Base-by-base conservation (phyloP, 2,329 filamentous ascomycete genomes). In the Aspergillus versicolor region DNA sequence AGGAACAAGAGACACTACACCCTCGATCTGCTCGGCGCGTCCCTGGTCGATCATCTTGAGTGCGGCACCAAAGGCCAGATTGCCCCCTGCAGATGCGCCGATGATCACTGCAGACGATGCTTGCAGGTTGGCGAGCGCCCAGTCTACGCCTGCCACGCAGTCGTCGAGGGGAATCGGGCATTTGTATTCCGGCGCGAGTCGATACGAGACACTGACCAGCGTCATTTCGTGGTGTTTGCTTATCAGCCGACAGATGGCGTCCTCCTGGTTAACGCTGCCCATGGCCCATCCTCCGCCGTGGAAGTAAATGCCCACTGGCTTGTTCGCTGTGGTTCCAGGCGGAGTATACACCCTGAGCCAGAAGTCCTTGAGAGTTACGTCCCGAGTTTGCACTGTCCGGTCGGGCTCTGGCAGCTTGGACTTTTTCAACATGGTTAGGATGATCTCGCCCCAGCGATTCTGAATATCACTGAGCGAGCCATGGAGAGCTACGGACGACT, bases 31-130 rank as follows among this genome's bases (percentile, higher is more conserved):
- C 24, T 70, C 64, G 21, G 65, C 68, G 5, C 67, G 49, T 2
- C 69, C 72, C 19, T 72, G 67, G 49, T 77, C 75, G 51, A 77
- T 64, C 12, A 75, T 63, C 54, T 65, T 70, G 55, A 78, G 65
- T 19, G 73, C 75, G 13, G 69, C 57, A 11, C 68, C 69, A 8
- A 78, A 66, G 0, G 74, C 73, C 19, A 77, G 61, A 21, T 71
- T 70, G 15, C 66, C 75, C 32, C 76, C 76, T 12, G 76, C 76
- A 8, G 74, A 77, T 4, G 66, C 66, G 19, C 76, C 75, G 11
- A 70, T 66, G 1, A 69, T 71, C 40, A 75, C 67, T 17, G 72
- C 67, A 50, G 73, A 74, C 15, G 42, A 38, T 15, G 30, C 2
- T 3, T 17, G 19, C 4, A 45, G 19, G 43, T 61, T 13, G 54